Percentiles rank a stretch among this genome's conserved stretches.
Evolutionary conservation across 495 filamentous ascomycete genomes (phyloP).

Genomic region (Aspergillus funiculosus): DNA sequence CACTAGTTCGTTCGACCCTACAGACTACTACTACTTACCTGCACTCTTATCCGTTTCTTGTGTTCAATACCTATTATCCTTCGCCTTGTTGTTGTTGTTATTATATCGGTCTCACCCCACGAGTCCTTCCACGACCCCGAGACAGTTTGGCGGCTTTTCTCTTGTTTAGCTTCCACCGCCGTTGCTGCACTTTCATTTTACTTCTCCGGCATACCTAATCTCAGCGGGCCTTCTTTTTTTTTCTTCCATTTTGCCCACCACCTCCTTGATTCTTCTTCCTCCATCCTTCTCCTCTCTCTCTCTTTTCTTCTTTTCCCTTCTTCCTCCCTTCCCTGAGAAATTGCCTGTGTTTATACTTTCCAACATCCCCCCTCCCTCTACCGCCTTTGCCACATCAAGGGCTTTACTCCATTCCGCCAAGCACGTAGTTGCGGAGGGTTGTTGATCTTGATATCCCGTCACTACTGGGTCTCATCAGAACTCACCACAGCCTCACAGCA

Average conservation of each 20-base stretch:
- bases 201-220: slow-evolving; percentile 11
- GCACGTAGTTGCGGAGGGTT: slow-evolving; percentile 14
- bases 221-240: slow-evolving; percentile 24
- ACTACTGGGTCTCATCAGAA: slow-evolving; percentile 9
- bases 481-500: slow-evolving; percentile 8
- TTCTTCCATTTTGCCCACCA: slow-evolving; percentile 17
- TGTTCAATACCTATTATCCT: no score
- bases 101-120: slow-evolving; percentile 17
- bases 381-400: slow-evolving; percentile 7
- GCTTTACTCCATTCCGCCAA: slow-evolving; percentile 9
- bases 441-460: slow-evolving; percentile 24
- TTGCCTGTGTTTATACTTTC: slow-evolving; percentile 2
- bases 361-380: background rate
- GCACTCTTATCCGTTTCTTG: slow-evolving; percentile 17
- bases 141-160: slow-evolving; percentile 9
- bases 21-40: background rate
- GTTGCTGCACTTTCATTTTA: slow-evolving; percentile 16
- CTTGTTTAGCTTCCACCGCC: slow-evolving; percentile 22
- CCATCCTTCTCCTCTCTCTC: slow-evolving; percentile 6
- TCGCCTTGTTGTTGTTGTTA: background rate
- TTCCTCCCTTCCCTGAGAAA: background rate
- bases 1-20: no score
- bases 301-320: background rate
- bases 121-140: slow-evolving; percentile 16
- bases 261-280: slow-evolving; percentile 8